Percentiles rank a stretch among this genome's conserved stretches.
phyloP scores from a whole-genome alignment of 352 stramenopile genomes.

The Phytophthora ohioensis region DNA sequence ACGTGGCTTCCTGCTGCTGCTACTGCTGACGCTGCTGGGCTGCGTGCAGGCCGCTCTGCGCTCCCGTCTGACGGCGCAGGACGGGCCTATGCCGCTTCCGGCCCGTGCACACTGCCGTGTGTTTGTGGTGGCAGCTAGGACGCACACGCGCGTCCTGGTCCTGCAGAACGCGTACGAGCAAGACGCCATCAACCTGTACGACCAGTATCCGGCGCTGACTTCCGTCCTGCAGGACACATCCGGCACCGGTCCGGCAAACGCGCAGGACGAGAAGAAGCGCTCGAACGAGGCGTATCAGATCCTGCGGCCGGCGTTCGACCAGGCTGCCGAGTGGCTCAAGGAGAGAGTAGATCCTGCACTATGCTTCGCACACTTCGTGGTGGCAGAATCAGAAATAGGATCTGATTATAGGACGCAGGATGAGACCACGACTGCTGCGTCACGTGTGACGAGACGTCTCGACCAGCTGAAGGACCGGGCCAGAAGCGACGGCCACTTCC shows the following conservation, averaged over 20 bases:
- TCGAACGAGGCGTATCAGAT: slow-evolving; percentile 50
- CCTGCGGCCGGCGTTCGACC: slow-evolving; percentile 55
- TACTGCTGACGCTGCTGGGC: slow-evolving; percentile 27
- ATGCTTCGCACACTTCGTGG: slow-evolving; percentile 60
- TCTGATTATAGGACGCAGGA: slow-evolving; percentile 14
- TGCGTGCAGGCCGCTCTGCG: slow-evolving; percentile 3
- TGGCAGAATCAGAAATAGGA: slow-evolving; percentile 26
- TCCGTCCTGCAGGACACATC: slow-evolving; percentile 32
- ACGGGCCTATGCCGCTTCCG: slow-evolving; percentile 27
- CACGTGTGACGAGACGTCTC: slow-evolving; percentile 38
- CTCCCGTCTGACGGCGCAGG: background rate
- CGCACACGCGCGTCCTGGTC: slow-evolving; percentile 57
- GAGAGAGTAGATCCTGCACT: slow-evolving; percentile 50
- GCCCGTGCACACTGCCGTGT: slow-evolving; percentile 58
- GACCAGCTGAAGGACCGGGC: slow-evolving; percentile 42
- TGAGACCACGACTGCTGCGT: slow-evolving; percentile 5
- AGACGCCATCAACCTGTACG: slow-evolving; percentile 56
- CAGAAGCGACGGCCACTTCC: slow-evolving; percentile 55
- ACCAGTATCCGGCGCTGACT: slow-evolving; percentile 43
- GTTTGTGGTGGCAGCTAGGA: slow-evolving; percentile 52
- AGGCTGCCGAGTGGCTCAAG: slow-evolving; percentile 50
- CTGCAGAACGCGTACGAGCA: slow-evolving; percentile 61
- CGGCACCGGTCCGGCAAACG: background rate
- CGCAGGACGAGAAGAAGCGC: slow-evolving; percentile 27
- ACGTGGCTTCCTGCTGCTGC: slow-evolving; percentile 19